Base-by-base conservation (phyloP, 2,329 filamentous ascomycete species). In the Monosporascus cannonballus region DNA sequence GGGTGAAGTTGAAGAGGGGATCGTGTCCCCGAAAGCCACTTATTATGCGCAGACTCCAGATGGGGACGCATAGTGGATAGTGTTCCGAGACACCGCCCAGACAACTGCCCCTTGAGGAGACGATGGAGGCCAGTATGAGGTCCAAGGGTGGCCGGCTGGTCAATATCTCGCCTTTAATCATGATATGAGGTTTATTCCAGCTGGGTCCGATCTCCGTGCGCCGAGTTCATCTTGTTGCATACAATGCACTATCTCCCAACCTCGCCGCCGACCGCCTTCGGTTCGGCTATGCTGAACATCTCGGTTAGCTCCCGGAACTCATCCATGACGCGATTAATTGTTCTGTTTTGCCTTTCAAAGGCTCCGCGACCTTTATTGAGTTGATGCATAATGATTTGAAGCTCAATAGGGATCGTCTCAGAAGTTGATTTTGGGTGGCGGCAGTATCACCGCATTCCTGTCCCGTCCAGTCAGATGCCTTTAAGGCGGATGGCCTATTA, bases 231-330 rank as follows among this genome's bases (percentile, higher is more conserved):
- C 76, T 25, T 78, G 73, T 8, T 64, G 61, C 17, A 72, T 65
- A 34, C 69, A 63, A 60, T 88, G 84, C 75, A 87, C 83, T 41
- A 76, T 34, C 74, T 30, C 1, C 87, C 86, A 14, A 86, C 87
- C 51, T 73, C 76, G 51, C 76, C 78, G 2, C 83, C 77, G 1
- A 88, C 81, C 0, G 79, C 84, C 46, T 83, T 81, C 4, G 90
- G 69, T 64, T 91, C 88, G 1, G 76, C 68, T 11, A 81, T 74
- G 52, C 85, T 89, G 64, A 91, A 81, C 77, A 89, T 85, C 60
- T 89, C 84, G 50, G 77, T 80, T 27, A 91, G 71, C 44, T 84
- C 77, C 50, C 81, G 78, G 54, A 90, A 85, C 59, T 85, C 81
- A 53, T 86, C 79, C 54, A 80, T 83, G 5, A 22, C 6, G 14